A percentile compares a stretch with the other conserved stretches of the same genome.
Conservation (phyloP, 2,329 filamentous ascomycete genomes). For the Fusarium beomiforme region DNA sequence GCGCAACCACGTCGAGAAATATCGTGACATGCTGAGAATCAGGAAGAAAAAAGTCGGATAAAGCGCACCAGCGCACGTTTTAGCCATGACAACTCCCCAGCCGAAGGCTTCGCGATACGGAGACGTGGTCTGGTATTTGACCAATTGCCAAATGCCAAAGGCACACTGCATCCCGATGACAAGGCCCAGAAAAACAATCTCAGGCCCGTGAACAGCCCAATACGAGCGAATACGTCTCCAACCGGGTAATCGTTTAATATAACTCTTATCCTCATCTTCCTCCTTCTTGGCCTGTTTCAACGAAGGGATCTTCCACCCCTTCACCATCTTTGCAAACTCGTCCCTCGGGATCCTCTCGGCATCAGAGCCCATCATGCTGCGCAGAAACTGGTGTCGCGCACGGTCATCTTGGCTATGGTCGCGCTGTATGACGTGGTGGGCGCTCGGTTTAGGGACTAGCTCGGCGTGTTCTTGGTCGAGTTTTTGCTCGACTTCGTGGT, state of each 20-base stretch:
- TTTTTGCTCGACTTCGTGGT: slow-evolving; percentile 62
- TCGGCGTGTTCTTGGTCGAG: slow-evolving; percentile 63
- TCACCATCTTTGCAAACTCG: slow-evolving; percentile 57
- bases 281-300: slow-evolving; percentile 58
- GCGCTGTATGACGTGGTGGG: slow-evolving; percentile 56
- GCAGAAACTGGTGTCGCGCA: slow-evolving; percentile 61
- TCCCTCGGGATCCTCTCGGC: slow-evolving; percentile 55
- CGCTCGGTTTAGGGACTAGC: slow-evolving; percentile 57
- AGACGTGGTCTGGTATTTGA: slow-evolving; percentile 59
- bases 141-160: slow-evolving; percentile 64
- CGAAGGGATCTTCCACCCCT: slow-evolving; percentile 59
- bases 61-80: slow-evolving; percentile 63
- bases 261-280: slow-evolving; percentile 57
- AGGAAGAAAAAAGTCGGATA: slow-evolving; percentile 69
- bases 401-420: slow-evolving; percentile 49
- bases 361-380: slow-evolving; percentile 58
- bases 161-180: slow-evolving; percentile 60
- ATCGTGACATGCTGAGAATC: slow-evolving; percentile 66
- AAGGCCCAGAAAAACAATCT: slow-evolving; percentile 59
- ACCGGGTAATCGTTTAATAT: slow-evolving; percentile 56
- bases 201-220: slow-evolving; percentile 65
- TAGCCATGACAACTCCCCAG: slow-evolving; percentile 66
- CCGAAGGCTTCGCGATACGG: slow-evolving; percentile 61
- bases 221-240: slow-evolving; percentile 60
- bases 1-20: slow-evolving; percentile 62